phyloP scores from a whole-genome alignment of 2,329 filamentous ascomycete species.

The Botrytis squamosa region DNA sequence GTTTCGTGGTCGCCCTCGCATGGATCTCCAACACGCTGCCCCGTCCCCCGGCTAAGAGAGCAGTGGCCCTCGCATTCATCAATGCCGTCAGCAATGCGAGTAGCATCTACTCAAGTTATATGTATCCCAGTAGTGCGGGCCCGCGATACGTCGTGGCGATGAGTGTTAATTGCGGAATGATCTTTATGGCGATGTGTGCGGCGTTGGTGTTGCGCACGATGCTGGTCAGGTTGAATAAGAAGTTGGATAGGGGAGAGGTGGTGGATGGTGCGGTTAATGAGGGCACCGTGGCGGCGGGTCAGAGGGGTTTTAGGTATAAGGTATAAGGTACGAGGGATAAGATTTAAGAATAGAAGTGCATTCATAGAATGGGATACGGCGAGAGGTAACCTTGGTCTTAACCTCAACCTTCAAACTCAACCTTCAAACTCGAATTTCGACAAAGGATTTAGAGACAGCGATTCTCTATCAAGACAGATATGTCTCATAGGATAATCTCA shows the following conservation, averaged over 20 bases:
- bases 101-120: constrained; percentile 66
- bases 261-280: constrained; percentile 43
- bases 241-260: constrained; percentile 59
- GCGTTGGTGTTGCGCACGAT: constrained; percentile 63
- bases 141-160: constrained; percentile 50
- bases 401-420: background rate
- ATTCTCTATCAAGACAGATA: background rate
- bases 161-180: constrained; percentile 65
- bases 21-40: constrained; percentile 79
- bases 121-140: constrained; percentile 37
- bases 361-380: background rate
- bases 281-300: constrained; percentile 7
- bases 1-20: constrained; percentile 65
- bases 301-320: constrained; percentile 20
- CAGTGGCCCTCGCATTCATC: constrained; percentile 70
- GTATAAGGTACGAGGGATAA: background rate
- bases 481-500: background rate
- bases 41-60: constrained; percentile 62
- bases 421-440: background rate
- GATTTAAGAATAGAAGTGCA: background rate
- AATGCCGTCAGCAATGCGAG: constrained; percentile 67
- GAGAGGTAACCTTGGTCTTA: background rate
- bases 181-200: constrained; percentile 61
- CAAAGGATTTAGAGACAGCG: background rate
- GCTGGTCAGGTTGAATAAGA: constrained; percentile 65